Evolutionary conservation across 2,329 filamentous ascomycete genomes (phyloP).

Genomic region (Nothopassalora personata): DNA sequence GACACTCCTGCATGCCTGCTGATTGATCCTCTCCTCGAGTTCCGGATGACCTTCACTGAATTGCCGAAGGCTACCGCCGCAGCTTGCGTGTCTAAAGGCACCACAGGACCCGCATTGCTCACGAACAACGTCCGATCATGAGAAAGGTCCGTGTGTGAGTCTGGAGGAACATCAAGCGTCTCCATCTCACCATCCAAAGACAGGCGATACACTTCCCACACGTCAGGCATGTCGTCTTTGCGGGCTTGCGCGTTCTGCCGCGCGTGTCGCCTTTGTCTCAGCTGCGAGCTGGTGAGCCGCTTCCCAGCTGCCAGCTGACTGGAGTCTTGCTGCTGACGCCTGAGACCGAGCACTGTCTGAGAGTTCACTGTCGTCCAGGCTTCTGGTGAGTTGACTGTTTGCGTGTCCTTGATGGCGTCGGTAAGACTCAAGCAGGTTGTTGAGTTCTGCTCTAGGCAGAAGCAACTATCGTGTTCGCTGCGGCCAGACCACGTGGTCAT

Average conservation of each 20-base stretch:
- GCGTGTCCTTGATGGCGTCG: slow-evolving; percentile 8
- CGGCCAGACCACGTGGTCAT: slow-evolving; percentile 25
- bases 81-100: slow-evolving; percentile 57
- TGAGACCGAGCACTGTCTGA: slow-evolving; percentile 26
- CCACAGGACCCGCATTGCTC: slow-evolving; percentile 60
- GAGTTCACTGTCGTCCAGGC: slow-evolving; percentile 20
- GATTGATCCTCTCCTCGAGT: slow-evolving; percentile 14
- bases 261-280: slow-evolving; percentile 11
- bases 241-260: slow-evolving; percentile 11
- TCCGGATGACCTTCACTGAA: slow-evolving; percentile 59
- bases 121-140: slow-evolving; percentile 51
- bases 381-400: slow-evolving; percentile 12
- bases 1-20: slow-evolving; percentile 9
- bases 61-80: slow-evolving; percentile 69
- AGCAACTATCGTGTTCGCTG: slow-evolving; percentile 26
- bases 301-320: background rate
- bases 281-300: slow-evolving; percentile 6
- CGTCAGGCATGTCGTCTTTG: slow-evolving; percentile 24
- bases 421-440: slow-evolving; percentile 13
- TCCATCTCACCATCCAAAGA: slow-evolving; percentile 44
- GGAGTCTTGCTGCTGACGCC: slow-evolving; percentile 12
- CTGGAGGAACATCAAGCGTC: slow-evolving; percentile 39
- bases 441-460: slow-evolving; percentile 19
- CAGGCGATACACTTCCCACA: slow-evolving; percentile 53
- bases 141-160: slow-evolving; percentile 32